Percentiles rank a stretch among this genome's conserved stretches.
These are phyloP conservation scores for Eimeria brunetti DNA, from an alignment of 169 alveolate genomes.

Conservation along the genomic window DNA sequence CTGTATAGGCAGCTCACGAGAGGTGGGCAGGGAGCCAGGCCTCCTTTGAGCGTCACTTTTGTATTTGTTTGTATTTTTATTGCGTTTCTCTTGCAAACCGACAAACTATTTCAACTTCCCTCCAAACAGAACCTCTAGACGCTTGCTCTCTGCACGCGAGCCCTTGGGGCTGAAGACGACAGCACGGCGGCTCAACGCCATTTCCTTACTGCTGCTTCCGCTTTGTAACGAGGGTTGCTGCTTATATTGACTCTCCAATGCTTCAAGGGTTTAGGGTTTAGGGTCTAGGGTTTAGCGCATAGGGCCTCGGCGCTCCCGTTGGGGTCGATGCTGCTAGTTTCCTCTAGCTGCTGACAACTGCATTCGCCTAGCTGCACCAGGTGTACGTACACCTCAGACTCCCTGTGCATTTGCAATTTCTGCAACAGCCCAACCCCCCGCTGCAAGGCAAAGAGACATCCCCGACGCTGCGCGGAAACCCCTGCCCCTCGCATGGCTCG, in stretches of 20 bases:
- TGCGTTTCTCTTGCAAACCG: neutral
- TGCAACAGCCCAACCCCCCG: neutral
- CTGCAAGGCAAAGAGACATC: neutral
- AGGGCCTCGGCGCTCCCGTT: constrained; percentile 11
- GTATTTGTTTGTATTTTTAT: neutral
- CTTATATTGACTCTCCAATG: neutral
- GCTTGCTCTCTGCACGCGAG: neutral
- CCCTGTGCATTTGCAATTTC: neutral
- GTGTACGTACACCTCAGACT: constrained; percentile 18
- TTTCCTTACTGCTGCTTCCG: neutral
- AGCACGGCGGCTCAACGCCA: neutral
- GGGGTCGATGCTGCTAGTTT: neutral
- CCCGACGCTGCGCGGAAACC: neutral
- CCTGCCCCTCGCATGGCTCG: constrained; percentile 18
- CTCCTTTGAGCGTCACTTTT: neutral
- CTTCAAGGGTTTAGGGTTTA: neutral
- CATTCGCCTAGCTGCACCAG: constrained; percentile 10
- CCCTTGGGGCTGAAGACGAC: constrained; percentile 15
- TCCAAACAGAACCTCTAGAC: neutral
- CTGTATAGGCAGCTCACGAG: neutral
- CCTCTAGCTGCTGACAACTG: neutral
- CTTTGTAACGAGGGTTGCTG: too few relatives aligned
- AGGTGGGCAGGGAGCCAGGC: neutral
- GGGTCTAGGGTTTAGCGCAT: constrained; percentile 3
- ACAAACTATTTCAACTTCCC: neutral